Conservation (phyloP, 257 asterid species). For the Thymus mandschuricus region DNA sequence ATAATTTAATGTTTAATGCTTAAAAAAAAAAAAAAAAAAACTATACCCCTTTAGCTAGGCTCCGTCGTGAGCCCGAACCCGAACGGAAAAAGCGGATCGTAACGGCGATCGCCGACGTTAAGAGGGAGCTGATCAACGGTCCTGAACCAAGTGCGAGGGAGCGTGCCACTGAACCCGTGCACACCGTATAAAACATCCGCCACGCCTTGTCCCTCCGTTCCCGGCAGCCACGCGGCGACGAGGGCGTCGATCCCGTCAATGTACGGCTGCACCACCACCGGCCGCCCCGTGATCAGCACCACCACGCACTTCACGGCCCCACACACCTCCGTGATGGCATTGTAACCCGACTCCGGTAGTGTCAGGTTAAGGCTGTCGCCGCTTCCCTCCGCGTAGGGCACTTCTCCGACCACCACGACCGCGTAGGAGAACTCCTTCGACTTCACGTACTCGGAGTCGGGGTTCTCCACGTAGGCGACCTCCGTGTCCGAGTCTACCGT, state of each 20-base stretch:
- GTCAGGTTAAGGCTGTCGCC: slow-evolving; percentile 50
- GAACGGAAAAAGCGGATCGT: slow-evolving; percentile 44
- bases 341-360: slow-evolving; percentile 26
- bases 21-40: no score
- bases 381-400: slow-evolving; percentile 43
- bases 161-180: slow-evolving; percentile 39
- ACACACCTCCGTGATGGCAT: slow-evolving; percentile 32
- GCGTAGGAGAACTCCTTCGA: slow-evolving; percentile 39
- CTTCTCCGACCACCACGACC: slow-evolving; percentile 45
- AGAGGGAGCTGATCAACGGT: slow-evolving; percentile 48
- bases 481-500: slow-evolving; percentile 29
- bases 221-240: slow-evolving; percentile 51
- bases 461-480: slow-evolving; percentile 33
- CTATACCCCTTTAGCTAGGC: not conserved
- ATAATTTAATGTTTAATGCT: no score
- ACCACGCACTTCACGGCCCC: slow-evolving; percentile 39
- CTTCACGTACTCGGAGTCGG: slow-evolving; percentile 28
- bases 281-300: slow-evolving; percentile 46
- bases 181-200: slow-evolving; percentile 46
- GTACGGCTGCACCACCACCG: slow-evolving; percentile 40
- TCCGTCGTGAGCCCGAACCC: slow-evolving; percentile 42
- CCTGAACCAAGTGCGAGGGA: slow-evolving; percentile 48
- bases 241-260: slow-evolving; percentile 35
- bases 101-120: slow-evolving; percentile 40
- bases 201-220: slow-evolving; percentile 48